Percentiles rank a stretch among this genome's conserved stretches.
phyloP scores from a whole-genome alignment of 805 yeast genomes.

The Metschnikowia anglica region DNA sequence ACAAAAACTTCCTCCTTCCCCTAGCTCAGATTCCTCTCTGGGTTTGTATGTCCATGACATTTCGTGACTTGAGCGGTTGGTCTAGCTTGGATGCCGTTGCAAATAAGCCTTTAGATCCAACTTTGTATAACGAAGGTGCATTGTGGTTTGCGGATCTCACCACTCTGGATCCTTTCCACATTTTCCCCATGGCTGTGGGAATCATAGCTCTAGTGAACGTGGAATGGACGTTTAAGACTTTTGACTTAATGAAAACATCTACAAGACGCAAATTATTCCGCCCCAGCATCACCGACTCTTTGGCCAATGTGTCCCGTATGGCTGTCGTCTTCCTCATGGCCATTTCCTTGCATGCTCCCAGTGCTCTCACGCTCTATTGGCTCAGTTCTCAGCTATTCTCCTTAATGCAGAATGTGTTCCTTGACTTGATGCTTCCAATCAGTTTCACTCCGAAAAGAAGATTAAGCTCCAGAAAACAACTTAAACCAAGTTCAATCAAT shows the following conservation, averaged over 20 bases:
- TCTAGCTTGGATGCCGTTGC: constrained; percentile 42
- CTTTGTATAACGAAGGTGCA: constrained; percentile 53
- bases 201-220: constrained; percentile 69
- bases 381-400: constrained; percentile 80
- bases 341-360: constrained; percentile 80
- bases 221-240: constrained; percentile 76
- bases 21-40: constrained; percentile 84
- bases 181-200: constrained; percentile 73
- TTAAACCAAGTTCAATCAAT: constrained; percentile 13
- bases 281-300: constrained; percentile 59
- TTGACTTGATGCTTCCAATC: constrained; percentile 67
- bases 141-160: constrained; percentile 64
- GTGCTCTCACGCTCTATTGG: constrained; percentile 86
- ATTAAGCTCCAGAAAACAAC: constrained; percentile 23
- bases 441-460: constrained; percentile 46
- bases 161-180: constrained; percentile 56
- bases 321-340: constrained; percentile 81
- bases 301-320: constrained; percentile 70
- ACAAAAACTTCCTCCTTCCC: constrained; percentile 79
- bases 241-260: constrained; percentile 46
- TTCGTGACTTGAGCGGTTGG: constrained; percentile 77
- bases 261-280: constrained; percentile 45
- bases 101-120: constrained; percentile 48
- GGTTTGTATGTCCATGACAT: constrained; percentile 73
- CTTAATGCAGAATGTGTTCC: constrained; percentile 65